These are phyloP conservation scores for Fusarium tuaranense DNA, from an alignment of 2,329 filamentous ascomycete species.

Conservation along the genomic window DNA sequence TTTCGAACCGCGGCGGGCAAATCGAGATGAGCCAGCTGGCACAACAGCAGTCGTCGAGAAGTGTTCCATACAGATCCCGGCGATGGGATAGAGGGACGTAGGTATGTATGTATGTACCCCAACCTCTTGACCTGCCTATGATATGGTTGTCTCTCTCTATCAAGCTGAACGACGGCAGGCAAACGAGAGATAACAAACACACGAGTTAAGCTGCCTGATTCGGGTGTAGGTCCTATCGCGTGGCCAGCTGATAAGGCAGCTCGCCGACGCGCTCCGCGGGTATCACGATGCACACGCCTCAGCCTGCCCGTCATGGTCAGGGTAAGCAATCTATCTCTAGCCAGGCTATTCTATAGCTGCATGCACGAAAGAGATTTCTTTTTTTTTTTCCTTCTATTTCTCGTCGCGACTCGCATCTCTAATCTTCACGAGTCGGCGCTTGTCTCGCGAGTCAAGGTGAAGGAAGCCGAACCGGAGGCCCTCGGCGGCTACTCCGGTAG, in stretches of 20 bases:
- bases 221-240: constrained; percentile 17
- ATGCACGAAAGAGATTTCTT: neutral
- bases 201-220: constrained; percentile 6
- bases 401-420: constrained; percentile 22
- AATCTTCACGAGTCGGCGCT: neutral
- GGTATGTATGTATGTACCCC: neutral
- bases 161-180: neutral
- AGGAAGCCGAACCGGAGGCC: constrained; percentile 30
- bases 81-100: constrained; percentile 1
- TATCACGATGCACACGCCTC: constrained; percentile 2
- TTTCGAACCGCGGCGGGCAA: constrained; percentile 23
- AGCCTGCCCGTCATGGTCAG: constrained; percentile 1
- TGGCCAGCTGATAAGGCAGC: constrained; percentile 35
- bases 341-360: too few species aligned
- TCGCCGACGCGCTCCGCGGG: neutral
- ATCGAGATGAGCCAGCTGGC: constrained; percentile 41
- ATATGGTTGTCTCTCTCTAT: constrained; percentile 21
- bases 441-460: constrained; percentile 15
- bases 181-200: neutral
- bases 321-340: constrained; percentile 22
- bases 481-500: constrained; percentile 30
- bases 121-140: constrained; percentile 16
- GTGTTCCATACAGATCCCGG: constrained; percentile 37
- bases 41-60: constrained; percentile 25
- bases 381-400: too few species aligned